These are phyloP conservation scores for Hanseniaspora taiwanica DNA, from an alignment of 805 yeast species.

Conservation along the genomic window DNA sequence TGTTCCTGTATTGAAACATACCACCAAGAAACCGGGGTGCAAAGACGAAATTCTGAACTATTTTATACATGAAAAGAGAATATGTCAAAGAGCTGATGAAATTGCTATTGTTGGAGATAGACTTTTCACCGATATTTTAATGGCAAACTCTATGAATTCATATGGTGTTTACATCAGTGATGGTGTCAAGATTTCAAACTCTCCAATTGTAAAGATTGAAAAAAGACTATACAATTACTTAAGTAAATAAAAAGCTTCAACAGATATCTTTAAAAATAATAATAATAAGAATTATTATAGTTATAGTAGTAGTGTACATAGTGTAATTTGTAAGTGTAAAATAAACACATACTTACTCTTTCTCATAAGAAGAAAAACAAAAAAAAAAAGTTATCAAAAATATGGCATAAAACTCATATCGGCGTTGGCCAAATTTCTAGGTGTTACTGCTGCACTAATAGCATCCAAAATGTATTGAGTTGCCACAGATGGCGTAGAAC, in stretches of 20 bases:
- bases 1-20: constrained; percentile 54
- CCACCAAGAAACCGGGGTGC: constrained; percentile 76
- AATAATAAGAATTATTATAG: neutral
- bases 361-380: constrained; percentile 10
- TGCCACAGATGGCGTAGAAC: constrained; percentile 44
- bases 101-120: constrained; percentile 87
- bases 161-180: constrained; percentile 71
- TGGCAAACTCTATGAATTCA: constrained; percentile 91
- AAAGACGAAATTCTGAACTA: constrained; percentile 50
- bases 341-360: neutral
- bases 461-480: constrained; percentile 84
- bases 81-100: constrained; percentile 35
- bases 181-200: constrained; percentile 40
- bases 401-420: constrained; percentile 96
- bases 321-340: neutral
- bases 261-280: neutral
- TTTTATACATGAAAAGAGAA: constrained; percentile 36
- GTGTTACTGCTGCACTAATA: constrained; percentile 89
- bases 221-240: constrained; percentile 3
- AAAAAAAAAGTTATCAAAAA: constrained; percentile 30
- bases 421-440: constrained; percentile 80
- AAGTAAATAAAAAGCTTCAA: neutral
- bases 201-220: constrained; percentile 4
- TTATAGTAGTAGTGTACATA: constrained; percentile 3
- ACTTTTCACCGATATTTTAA: constrained; percentile 75